phyloP scores from a whole-genome alignment of 306 rosid genomes.

The Quercus aquifolioides region DNA sequence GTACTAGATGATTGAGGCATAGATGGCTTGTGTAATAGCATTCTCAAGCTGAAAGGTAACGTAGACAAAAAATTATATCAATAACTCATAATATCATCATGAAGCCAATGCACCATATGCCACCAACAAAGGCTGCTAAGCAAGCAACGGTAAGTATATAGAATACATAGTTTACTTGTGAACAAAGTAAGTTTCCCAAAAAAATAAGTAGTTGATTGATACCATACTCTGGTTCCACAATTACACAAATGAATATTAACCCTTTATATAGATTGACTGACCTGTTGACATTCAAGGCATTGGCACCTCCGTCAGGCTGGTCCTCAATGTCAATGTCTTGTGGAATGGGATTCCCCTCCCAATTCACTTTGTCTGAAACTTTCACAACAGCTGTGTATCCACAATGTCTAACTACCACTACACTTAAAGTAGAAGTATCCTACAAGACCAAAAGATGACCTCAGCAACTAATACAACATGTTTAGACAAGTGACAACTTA shows the following conservation, averaged over 20 bases:
- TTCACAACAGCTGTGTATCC: conserved; percentile 96
- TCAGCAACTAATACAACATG: conserved; percentile 10
- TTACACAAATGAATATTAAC: conserved; percentile 1
- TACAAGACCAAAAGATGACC: conserved; percentile 35
- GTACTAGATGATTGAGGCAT: conserved; percentile 49
- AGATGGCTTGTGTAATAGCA: conserved; percentile 69
- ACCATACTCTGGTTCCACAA: neutral
- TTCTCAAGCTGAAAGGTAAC: conserved; percentile 69
- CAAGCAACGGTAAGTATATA: neutral
- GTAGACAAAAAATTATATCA: conserved; percentile 22
- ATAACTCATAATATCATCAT: conserved; percentile 18
- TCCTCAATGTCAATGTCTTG: conserved; percentile 80
- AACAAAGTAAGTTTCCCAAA: conserved; percentile 1
- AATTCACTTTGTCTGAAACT: conserved; percentile 56
- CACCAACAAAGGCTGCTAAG: neutral
- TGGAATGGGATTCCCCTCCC: conserved; percentile 53
- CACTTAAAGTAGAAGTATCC: conserved; percentile 89
- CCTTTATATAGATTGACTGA: conserved; percentile 22
- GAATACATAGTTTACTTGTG: neutral
- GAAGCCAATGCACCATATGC: conserved; percentile 4
- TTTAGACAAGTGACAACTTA: neutral
- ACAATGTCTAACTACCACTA: conserved; percentile 77
- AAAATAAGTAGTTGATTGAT: neutral
- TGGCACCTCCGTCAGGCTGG: conserved; percentile 97
- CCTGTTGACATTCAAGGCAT: conserved; percentile 94